These are phyloP conservation scores for Hypoxylon intermedium DNA, from an alignment of 495 filamentous ascomycete species.

Conservation along the genomic window DNA sequence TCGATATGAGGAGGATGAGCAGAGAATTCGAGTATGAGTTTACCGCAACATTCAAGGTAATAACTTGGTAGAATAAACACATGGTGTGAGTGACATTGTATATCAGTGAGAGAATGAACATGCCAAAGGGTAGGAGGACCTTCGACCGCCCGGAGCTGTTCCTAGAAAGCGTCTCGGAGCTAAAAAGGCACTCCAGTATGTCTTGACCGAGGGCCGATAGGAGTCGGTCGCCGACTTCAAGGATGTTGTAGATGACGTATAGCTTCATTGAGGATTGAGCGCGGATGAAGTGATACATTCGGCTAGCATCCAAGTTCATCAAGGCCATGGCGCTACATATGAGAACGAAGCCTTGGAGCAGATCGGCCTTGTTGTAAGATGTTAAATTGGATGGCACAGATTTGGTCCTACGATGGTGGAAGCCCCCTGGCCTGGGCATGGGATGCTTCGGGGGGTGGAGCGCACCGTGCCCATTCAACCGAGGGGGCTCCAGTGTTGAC, in stretches of 20 bases:
- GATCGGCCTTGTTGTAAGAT: constrained; percentile 91
- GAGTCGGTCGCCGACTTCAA: constrained; percentile 87
- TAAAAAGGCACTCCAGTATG: constrained; percentile 94
- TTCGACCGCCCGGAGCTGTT: constrained; percentile 89
- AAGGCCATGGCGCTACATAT: constrained; percentile 81
- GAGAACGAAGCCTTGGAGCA: constrained; percentile 87
- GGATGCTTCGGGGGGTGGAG: constrained; percentile 43
- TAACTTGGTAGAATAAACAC: constrained; percentile 93
- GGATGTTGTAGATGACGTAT: constrained; percentile 96
- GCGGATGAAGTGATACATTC: constrained; percentile 98
- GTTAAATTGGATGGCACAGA: constrained; percentile 83
- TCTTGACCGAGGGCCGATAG: constrained; percentile 93
- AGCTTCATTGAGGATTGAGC: constrained; percentile 97
- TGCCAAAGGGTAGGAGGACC: constrained; percentile 85
- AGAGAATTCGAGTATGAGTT: constrained; percentile 98
- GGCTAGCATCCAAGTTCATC: constrained; percentile 92
- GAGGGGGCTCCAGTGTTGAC: constrained; percentile 25
- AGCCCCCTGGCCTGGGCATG: constrained; percentile 42
- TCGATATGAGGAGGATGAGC: constrained; percentile 87
- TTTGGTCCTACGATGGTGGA: constrained; percentile 76
- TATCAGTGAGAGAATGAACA: constrained; percentile 83
- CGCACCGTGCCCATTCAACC: constrained; percentile 37
- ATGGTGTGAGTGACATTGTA: constrained; percentile 90
- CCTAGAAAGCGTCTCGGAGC: constrained; percentile 86
- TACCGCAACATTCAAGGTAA: constrained; percentile 95